Evolutionary conservation across 192 early-diverging fungal species (phyloP).

Genomic region (Oehlia diaphana): DNA sequence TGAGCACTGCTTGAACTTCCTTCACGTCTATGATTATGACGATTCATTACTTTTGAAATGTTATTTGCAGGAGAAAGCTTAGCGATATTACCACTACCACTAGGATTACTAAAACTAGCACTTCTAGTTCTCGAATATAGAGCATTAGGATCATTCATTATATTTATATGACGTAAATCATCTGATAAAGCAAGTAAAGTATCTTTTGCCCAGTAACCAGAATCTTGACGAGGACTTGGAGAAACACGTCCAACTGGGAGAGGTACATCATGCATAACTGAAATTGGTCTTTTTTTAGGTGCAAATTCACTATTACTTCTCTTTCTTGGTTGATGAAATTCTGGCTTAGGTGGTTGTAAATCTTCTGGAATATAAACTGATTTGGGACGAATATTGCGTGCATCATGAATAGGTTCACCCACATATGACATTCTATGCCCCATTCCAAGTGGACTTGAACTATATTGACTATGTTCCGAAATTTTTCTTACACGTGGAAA

Average conservation of each 20-base stretch:
- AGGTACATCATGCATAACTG: no score
- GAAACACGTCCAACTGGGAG: neutral
- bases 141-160: neutral
- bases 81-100: neutral
- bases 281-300: no score
- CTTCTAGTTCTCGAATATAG: neutral
- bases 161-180: neutral
- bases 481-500: neutral
- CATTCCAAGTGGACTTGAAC: neutral
- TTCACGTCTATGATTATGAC: neutral
- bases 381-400: neutral
- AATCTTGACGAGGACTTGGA: constrained; percentile 1
- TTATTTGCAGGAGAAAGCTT: neutral
- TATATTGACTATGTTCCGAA: neutral
- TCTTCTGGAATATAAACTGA: neutral
- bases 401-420: neutral
- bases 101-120: neutral
- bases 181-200: neutral
- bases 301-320: neutral
- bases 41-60: neutral
- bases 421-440: neutral
- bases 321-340: neutral
- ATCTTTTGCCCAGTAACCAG: constrained; percentile 10
- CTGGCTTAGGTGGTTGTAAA: neutral
- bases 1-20: neutral